A percentile compares a stretch with the other conserved stretches of the same genome.
Evolutionary conservation across 2,329 filamentous ascomycete genomes (phyloP).

Genomic region (Didymella sp.): DNA sequence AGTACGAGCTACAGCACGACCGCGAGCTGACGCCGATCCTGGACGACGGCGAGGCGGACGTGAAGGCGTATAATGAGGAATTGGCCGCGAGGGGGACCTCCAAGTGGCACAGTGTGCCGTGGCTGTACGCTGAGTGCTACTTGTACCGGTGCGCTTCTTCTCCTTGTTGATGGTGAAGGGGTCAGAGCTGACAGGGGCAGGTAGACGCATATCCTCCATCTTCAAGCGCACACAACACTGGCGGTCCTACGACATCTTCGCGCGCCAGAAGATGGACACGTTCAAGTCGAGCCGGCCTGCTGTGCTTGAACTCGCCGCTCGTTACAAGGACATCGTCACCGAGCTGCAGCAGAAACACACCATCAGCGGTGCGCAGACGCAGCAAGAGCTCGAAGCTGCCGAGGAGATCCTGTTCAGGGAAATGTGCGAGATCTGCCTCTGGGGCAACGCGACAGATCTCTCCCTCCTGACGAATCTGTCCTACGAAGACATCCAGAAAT

Average conservation of each 20-base stretch:
- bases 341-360: slow-evolving; percentile 66
- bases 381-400: slow-evolving; percentile 66
- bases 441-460: slow-evolving; percentile 96
- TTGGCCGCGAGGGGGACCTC: slow-evolving; percentile 74
- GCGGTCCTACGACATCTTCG: slow-evolving; percentile 90
- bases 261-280: slow-evolving; percentile 86
- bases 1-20: slow-evolving; percentile 95
- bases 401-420: slow-evolving; percentile 84
- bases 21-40: slow-evolving; percentile 75
- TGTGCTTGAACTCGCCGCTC: slow-evolving; percentile 79
- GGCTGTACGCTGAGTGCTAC: slow-evolving; percentile 95
- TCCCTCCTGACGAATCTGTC: slow-evolving; percentile 88
- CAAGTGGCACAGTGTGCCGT: slow-evolving; percentile 83
- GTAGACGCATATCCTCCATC: slow-evolving; percentile 77
- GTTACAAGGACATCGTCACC: slow-evolving; percentile 75
- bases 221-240: slow-evolving; percentile 82
- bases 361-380: slow-evolving; percentile 52
- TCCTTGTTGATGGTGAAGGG: too few species aligned
- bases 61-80: slow-evolving; percentile 85
- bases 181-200: slow-evolving; percentile 39
- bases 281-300: slow-evolving; percentile 91
- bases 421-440: slow-evolving; percentile 95
- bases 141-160: slow-evolving; percentile 71
- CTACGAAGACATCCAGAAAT: slow-evolving; percentile 95
- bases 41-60: slow-evolving; percentile 79